phyloP scores from a whole-genome alignment of 1,284 basidiomycete genomes.

The Malassezia vespertilionis region DNA sequence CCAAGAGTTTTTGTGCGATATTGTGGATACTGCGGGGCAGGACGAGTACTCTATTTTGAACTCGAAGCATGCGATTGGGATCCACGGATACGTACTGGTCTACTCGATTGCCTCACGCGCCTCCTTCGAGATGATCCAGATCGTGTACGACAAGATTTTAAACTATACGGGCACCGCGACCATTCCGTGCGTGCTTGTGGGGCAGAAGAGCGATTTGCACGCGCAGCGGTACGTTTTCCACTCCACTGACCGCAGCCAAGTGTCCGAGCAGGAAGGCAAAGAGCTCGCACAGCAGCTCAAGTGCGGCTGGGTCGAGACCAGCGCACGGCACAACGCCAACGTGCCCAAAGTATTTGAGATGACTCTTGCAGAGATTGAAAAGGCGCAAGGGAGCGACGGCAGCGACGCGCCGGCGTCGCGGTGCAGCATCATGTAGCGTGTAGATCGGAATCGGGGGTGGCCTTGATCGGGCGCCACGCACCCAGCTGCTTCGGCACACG shows the following conservation, averaged over 20 bases:
- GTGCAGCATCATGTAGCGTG: constrained; percentile 37
- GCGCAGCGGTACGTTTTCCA: constrained; percentile 54
- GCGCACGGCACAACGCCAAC: constrained; percentile 43
- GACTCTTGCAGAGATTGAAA: constrained; percentile 41
- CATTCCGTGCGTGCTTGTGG: constrained; percentile 91
- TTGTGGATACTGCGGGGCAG: constrained; percentile 96
- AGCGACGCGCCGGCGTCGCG: constrained; percentile 38
- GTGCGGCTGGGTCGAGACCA: constrained; percentile 43
- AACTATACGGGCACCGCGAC: constrained; percentile 80
- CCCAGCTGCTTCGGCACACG: not conserved
- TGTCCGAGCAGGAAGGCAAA: constrained; percentile 43
- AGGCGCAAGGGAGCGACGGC: constrained; percentile 28
- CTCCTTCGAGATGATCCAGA: constrained; percentile 91
- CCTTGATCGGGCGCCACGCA: not conserved
- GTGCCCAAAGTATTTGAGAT: constrained; percentile 42
- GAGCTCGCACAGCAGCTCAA: constrained; percentile 36
- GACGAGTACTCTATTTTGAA: constrained; percentile 76
- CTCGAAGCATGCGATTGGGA: constrained; percentile 68
- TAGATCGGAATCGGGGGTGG: not conserved
- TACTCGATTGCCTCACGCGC: constrained; percentile 85
- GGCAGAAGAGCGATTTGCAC: constrained; percentile 80
- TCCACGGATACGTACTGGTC: constrained; percentile 77
- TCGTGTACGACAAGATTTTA: constrained; percentile 93
- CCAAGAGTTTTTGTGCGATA: constrained; percentile 81
- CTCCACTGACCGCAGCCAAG: constrained; percentile 28